These are phyloP conservation scores for Nyctanthes arbortristis DNA, from an alignment of 257 asterid species.

Conservation along the genomic window DNA sequence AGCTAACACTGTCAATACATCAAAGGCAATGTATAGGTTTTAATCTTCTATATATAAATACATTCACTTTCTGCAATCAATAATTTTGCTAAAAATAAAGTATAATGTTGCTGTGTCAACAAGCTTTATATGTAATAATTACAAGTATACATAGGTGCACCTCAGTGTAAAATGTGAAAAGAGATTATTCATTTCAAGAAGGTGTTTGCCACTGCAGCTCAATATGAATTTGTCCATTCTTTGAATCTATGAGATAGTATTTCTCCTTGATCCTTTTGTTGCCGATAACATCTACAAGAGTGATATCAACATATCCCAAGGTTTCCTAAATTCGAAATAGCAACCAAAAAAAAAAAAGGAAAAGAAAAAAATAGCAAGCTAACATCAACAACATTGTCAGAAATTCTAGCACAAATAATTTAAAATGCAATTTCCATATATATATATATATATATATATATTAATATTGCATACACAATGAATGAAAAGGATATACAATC, in stretches of 20 bases:
- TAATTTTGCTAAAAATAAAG: background rate
- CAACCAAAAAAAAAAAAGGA: no score
- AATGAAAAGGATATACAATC: no score
- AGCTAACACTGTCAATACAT: no score
- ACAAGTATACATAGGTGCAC: background rate
- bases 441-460: no score
- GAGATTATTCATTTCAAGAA: slow-evolving; percentile 14
- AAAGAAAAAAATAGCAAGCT: no score
- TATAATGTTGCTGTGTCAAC: background rate
- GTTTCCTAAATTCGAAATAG: slow-evolving; percentile 34
- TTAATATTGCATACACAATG: no score
- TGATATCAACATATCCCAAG: slow-evolving; percentile 47
- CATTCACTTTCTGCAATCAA: background rate
- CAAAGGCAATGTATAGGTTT: no score
- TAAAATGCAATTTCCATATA: no score
- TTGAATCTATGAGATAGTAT: slow-evolving; percentile 55
- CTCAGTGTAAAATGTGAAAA: background rate
- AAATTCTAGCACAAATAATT: no score
- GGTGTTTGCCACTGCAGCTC: slow-evolving; percentile 51
- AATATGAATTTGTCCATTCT: slow-evolving; percentile 41
- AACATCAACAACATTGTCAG: no score
- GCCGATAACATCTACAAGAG: slow-evolving; percentile 43
- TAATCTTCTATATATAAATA: no score
- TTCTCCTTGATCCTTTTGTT: slow-evolving; percentile 50
- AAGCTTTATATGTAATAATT: background rate